These are phyloP conservation scores for Syzygium malaccense DNA, from an alignment of 441 rosid genomes.

Conservation along the genomic window DNA sequence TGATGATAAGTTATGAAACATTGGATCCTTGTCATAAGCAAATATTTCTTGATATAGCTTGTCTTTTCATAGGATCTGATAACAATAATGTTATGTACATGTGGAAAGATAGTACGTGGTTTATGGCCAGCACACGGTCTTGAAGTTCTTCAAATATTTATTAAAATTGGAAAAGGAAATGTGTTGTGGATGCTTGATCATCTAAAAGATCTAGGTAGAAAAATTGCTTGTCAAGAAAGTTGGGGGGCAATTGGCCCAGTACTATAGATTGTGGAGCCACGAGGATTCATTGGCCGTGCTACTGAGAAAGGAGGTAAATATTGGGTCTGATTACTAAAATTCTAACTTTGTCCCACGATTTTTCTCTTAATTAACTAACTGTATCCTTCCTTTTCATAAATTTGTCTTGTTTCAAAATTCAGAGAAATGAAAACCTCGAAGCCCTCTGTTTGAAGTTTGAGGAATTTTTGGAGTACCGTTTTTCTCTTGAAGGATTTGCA, in stretches of 20 bases:
- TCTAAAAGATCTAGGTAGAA: background rate
- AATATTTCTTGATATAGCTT: background rate
- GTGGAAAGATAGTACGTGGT: background rate
- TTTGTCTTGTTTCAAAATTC: background rate
- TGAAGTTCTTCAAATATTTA: background rate
- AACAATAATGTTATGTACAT: background rate
- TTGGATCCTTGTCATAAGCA: accelerated
- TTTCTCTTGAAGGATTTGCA: background rate
- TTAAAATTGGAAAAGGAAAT: background rate
- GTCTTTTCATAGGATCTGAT: background rate
- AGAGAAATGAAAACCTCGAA: background rate
- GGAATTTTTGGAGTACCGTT: accelerated
- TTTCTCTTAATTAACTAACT: background rate
- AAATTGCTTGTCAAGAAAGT: accelerated
- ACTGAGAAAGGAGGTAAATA: background rate
- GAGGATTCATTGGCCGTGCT: background rate
- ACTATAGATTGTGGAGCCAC: background rate
- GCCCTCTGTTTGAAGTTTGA: background rate
- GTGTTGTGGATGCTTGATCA: background rate
- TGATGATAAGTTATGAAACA: background rate
- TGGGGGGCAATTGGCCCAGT: background rate
- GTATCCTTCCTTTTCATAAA: background rate
- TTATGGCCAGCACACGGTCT: background rate
- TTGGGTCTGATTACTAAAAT: background rate
- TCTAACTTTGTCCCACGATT: background rate